A percentile compares a stretch with the other conserved stretches of the same genome.
phyloP scores from a whole-genome alignment of 208 protist species.

The Acanthamoeba royreba region DNA sequence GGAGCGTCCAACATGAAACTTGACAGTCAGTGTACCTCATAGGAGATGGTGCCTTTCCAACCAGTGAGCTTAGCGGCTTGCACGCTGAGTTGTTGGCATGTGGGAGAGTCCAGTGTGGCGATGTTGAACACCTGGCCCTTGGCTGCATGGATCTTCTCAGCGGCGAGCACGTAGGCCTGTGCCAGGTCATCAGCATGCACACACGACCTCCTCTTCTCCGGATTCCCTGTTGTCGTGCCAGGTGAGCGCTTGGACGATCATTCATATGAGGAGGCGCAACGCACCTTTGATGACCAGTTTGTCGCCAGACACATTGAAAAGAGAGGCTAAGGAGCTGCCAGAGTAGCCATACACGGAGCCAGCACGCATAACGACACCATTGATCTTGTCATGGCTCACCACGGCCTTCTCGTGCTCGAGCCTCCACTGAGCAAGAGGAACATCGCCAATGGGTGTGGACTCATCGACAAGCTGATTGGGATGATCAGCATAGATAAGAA shows the following conservation, averaged over 20 bases:
- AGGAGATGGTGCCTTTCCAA: not conserved
- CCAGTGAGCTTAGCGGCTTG: not conserved
- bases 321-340: not conserved
- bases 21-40: too few species aligned
- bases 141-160: not conserved
- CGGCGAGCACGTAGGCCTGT: not conserved
- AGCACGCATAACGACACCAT: not conserved
- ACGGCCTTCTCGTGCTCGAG: constrained; percentile 14
- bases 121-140: not conserved
- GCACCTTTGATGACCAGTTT: too few species aligned
- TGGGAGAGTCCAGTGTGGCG: not conserved
- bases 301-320: not conserved
- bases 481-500: constrained; percentile 7
- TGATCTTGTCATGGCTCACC: not conserved
- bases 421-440: not conserved
- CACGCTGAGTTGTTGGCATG: not conserved
- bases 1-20: too few species aligned
- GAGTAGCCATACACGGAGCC: constrained; percentile 30
- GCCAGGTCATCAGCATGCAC: not conserved
- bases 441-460: not conserved
- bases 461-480: not conserved
- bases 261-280: too few species aligned
- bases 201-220: not conserved
- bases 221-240: not conserved
- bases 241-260: too few species aligned